phyloP scores from a whole-genome alignment of 305 asterid genomes.

The Rubia peregrina region DNA sequence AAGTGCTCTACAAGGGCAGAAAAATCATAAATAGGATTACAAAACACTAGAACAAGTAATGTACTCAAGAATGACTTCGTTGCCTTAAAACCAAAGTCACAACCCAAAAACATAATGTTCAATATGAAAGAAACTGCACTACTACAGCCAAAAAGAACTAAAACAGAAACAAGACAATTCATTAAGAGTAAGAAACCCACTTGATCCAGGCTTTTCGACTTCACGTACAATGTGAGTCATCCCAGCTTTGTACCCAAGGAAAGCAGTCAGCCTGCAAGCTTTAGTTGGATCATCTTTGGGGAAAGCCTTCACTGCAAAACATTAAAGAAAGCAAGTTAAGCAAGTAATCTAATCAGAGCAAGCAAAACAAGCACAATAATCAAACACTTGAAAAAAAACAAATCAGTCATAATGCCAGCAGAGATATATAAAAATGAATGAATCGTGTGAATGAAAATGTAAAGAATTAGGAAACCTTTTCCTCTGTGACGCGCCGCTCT shows the following conservation, averaged over 20 bases:
- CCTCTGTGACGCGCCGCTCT: constrained; percentile 74
- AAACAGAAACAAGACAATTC: neutral
- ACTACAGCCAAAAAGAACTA: neutral
- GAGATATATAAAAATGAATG: no score
- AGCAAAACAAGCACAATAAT: neutral
- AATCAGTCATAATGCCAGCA: neutral
- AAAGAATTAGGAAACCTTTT: constrained; percentile 39
- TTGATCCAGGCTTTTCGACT: constrained; percentile 89
- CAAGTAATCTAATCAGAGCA: neutral
- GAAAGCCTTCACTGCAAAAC: constrained; percentile 67
- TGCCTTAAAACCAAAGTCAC: neutral
- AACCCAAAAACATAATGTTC: neutral
- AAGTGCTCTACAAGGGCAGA: no score
- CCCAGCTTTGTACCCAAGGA: constrained; percentile 83
- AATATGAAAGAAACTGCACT: neutral
- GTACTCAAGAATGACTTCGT: neutral
- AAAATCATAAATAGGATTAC: no score
- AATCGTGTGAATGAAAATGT: no score
- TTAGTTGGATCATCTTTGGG: constrained; percentile 65
- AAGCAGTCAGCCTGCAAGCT: constrained; percentile 62
- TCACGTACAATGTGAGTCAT: constrained; percentile 90
- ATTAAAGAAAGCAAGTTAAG: neutral
- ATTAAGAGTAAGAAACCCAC: constrained; percentile 30
- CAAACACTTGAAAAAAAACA: no score
- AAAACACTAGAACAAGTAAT: no score